These are phyloP conservation scores for Cutaneotrichosporon spelunceum DNA, from an alignment of 1,284 basidiomycete species.

Conservation along the genomic window DNA sequence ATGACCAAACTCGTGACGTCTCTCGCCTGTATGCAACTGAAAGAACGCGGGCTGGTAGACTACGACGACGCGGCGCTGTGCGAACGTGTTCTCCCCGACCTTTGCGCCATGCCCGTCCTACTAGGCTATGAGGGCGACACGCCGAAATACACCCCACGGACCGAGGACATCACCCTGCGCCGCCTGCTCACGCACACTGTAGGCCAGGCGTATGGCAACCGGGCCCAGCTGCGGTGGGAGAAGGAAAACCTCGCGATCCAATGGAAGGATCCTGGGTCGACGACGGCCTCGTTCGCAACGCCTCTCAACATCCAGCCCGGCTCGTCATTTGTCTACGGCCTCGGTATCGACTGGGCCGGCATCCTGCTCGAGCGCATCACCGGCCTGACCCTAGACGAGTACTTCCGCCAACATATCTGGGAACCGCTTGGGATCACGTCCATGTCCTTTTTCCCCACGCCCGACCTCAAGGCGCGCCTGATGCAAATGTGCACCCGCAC, in stretches of 20 bases:
- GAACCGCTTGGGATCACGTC: constrained; percentile 31
- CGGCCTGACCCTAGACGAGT: constrained; percentile 35
- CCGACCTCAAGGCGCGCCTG: constrained; percentile 5
- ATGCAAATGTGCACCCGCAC: constrained; percentile 13
- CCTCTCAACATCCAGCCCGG: constrained; percentile 41
- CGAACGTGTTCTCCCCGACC: constrained; percentile 36
- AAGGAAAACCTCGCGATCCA: constrained; percentile 5
- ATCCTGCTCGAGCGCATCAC: constrained; percentile 36
- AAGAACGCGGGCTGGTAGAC: constrained; percentile 36
- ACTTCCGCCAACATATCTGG: constrained; percentile 42
- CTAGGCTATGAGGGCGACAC: constrained; percentile 25
- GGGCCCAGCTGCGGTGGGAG: constrained; percentile 4
- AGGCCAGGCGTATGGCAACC: constrained; percentile 13
- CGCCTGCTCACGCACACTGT: constrained; percentile 40
- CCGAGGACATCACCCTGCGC: constrained; percentile 35
- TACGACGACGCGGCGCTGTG: constrained; percentile 31
- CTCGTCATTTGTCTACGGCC: constrained; percentile 30
- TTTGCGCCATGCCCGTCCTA: constrained; percentile 31
- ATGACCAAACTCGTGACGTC: constrained; percentile 36
- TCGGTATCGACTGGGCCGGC: constrained; percentile 46
- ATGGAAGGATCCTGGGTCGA: constrained; percentile 16
- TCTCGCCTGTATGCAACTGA: constrained; percentile 27
- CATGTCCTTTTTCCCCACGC: constrained; percentile 30
- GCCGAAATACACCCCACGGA: constrained; percentile 24
- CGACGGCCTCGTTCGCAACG: constrained; percentile 19